Conservation (phyloP, 2,329 filamentous ascomycete species). For the Biscogniauxia sp. region DNA sequence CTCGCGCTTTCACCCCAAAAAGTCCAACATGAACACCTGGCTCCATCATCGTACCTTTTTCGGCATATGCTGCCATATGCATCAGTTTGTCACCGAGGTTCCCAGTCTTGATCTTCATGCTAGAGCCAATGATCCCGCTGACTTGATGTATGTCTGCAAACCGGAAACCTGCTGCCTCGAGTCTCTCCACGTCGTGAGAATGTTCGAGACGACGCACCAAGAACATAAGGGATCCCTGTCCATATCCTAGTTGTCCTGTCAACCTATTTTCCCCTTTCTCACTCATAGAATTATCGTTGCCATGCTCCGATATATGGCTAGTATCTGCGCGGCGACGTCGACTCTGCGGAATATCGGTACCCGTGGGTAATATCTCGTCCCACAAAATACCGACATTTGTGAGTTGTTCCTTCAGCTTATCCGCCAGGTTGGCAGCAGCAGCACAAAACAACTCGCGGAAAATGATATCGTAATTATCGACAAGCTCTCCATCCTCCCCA, state of each 20-base stretch:
- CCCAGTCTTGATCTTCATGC: slow-evolving; percentile 68
- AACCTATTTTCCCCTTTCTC: slow-evolving; percentile 39
- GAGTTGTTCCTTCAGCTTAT: slow-evolving; percentile 61
- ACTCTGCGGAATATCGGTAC: slow-evolving; percentile 30
- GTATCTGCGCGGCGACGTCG: slow-evolving; percentile 18
- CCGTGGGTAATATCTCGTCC: slow-evolving; percentile 72
- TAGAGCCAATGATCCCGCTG: slow-evolving; percentile 63
- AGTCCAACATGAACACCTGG: slow-evolving; percentile 57
- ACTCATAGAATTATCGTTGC: slow-evolving; percentile 31
- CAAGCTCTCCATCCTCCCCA: slow-evolving; percentile 54
- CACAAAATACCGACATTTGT: slow-evolving; percentile 67
- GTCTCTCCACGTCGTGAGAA: slow-evolving; percentile 57
- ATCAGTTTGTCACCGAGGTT: slow-evolving; percentile 61
- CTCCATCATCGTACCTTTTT: slow-evolving; percentile 44
- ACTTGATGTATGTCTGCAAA: slow-evolving; percentile 72
- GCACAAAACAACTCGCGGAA: slow-evolving; percentile 84
- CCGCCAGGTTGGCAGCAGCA: slow-evolving; percentile 71
- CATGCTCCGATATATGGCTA: slow-evolving; percentile 9
- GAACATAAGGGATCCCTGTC: slow-evolving; percentile 77
- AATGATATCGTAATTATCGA: slow-evolving; percentile 69
- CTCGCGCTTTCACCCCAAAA: slow-evolving; percentile 54
- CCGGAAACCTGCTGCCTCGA: slow-evolving; percentile 73
- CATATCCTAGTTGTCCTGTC: slow-evolving; percentile 41
- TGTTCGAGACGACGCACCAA: slow-evolving; percentile 64
- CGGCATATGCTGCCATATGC: slow-evolving; percentile 61